Base-by-base conservation (phyloP, 176 grass and related monocot species). In the Triticum monococcum region DNA sequence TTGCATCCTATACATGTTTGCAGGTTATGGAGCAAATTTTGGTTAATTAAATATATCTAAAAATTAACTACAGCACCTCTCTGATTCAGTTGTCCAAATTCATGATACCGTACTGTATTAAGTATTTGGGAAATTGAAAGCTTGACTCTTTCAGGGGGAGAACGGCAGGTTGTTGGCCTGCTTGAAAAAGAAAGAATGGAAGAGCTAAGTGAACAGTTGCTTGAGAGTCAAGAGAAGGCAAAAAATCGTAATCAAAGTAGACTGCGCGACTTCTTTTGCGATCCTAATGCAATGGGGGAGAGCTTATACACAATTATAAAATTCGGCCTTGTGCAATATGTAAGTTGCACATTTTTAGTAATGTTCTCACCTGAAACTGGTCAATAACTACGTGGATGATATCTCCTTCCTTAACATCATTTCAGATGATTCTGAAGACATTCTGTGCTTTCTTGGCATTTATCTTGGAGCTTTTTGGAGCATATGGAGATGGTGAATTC, bases 261-360 rank as follows among this genome's bases (percentile, higher is more conserved):
- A 72, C 45, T 76, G 20, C 12, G 8, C 6, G 75, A 57, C 68
- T 98, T 98, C 82, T 89, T 95, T 78, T 89, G 66, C 26, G 84
- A 92, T 66, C 91, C 96, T 23, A 76, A 78, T 84, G 24, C 88
- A 64, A 74, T 94, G 0, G 96, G 96, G 73, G 80, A 92, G 77
- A 85, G 83, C 45, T 73, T 98, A 65, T 95, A 94, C 64, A 94
- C 81, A 45, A 94, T 89, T 66, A 87, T 95, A 85, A 98, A 98
- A 84, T 96, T 98, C 43, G 88, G 96, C 7, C 79, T 98, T 33
- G 96, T 98, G 69, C 96, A 98, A 87, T 98, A 98, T 89, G 93
- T 98, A 85, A 59, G 56, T 22, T 72, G 91, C 78, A 50, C 77
- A 17, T 82, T 46, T 46, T 81, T 20, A 22, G 56, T 61, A 85